These are phyloP conservation scores for Powellomyces hirtus DNA, from an alignment of 192 early-diverging fungal genomes.

Conservation along the genomic window DNA sequence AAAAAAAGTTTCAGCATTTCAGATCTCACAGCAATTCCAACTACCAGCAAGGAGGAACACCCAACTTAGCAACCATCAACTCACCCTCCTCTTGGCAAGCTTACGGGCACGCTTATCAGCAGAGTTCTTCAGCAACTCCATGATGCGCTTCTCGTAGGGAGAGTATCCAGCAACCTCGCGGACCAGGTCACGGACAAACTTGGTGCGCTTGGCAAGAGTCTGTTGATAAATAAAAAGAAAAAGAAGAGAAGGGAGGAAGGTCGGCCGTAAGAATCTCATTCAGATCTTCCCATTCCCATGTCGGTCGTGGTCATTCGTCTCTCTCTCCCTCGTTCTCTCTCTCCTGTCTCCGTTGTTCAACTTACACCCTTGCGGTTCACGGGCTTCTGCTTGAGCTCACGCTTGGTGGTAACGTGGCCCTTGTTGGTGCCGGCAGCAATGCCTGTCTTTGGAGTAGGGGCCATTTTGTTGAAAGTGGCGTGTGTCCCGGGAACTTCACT, in stretches of 20 bases:
- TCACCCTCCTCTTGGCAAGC: slow-evolving; percentile 89
- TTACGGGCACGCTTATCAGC: slow-evolving; percentile 99
- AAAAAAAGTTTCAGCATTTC: too few species aligned
- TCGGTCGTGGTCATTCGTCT: too few species aligned
- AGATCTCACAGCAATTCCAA: too few species aligned
- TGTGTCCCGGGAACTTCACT: background rate
- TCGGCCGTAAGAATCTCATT: too few species aligned
- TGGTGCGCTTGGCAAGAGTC: slow-evolving; percentile 72
- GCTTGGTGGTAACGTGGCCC: slow-evolving; percentile 84
- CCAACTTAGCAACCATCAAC: background rate
- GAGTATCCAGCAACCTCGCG: slow-evolving; percentile 97
- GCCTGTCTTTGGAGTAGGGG: slow-evolving; percentile 63
- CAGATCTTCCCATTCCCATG: too few species aligned
- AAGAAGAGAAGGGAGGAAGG: background rate
- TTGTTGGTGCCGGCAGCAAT: slow-evolving; percentile 88
- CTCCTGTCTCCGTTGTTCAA: too few species aligned
- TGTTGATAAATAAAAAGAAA: slow-evolving; percentile 18
- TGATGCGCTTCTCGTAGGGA: slow-evolving; percentile 98
- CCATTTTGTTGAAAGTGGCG: slow-evolving; percentile 7
- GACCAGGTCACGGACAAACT: slow-evolving; percentile 90
- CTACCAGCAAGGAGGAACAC: too few species aligned
- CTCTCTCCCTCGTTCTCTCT: too few species aligned
- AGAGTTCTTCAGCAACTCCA: slow-evolving; percentile 99
- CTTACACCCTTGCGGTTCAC: slow-evolving; percentile 81
- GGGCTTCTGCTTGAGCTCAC: slow-evolving; percentile 67